phyloP scores from a whole-genome alignment of 2,329 filamentous ascomycete species.

The Fusarium sambucinum region DNA sequence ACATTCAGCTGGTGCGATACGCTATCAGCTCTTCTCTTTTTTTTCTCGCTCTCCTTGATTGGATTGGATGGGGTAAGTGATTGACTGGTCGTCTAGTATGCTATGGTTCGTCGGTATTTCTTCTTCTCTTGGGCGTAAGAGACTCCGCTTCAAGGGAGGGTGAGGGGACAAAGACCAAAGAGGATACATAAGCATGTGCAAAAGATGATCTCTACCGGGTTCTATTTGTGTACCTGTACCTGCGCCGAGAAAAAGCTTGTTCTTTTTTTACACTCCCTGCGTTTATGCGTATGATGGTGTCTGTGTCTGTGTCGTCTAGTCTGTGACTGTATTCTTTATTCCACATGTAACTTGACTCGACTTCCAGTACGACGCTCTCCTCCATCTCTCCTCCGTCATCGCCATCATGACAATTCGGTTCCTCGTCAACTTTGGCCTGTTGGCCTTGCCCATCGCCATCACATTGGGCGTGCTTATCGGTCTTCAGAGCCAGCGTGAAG shows the following conservation, averaged over 20 bases:
- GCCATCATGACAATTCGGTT: constrained; percentile 55
- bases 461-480: constrained; percentile 64
- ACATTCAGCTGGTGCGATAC: constrained; percentile 26
- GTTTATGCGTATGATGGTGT: background rate
- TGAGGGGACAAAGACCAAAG: background rate
- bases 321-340: background rate
- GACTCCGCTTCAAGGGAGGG: constrained; percentile 21
- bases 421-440: constrained; percentile 63
- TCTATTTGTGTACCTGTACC: background rate
- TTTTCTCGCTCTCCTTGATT: constrained; percentile 22
- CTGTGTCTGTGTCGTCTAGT: background rate
- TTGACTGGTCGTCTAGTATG: background rate
- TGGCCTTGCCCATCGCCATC: constrained; percentile 63
- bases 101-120: constrained; percentile 32
- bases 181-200: constrained; percentile 17
- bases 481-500: constrained; percentile 58
- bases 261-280: constrained; percentile 14
- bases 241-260: constrained; percentile 15
- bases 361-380: background rate
- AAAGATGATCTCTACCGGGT: constrained; percentile 12
- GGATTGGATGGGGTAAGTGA: background rate
- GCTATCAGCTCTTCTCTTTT: constrained; percentile 25
- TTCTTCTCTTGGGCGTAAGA: background rate
- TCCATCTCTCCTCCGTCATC: constrained; percentile 2
- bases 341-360: background rate